Percentiles rank a stretch among this genome's conserved stretches.
phyloP scores from a whole-genome alignment of 345 rosid species.

The Turritis glabra region DNA sequence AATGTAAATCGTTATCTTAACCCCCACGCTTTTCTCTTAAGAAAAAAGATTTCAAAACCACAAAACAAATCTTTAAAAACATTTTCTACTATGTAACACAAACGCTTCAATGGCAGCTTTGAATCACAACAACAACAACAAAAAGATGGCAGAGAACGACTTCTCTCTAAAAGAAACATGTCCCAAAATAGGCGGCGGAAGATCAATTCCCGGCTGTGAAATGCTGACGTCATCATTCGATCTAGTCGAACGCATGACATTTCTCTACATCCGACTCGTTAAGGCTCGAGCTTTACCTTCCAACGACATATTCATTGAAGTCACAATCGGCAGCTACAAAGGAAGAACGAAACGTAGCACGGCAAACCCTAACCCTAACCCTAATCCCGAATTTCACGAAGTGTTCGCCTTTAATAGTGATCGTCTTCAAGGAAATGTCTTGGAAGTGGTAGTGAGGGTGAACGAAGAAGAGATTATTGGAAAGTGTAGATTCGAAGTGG shows the following conservation, averaged over 20 bases:
- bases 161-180: constrained; percentile 48
- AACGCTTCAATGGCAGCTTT: neutral
- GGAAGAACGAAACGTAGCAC: constrained; percentile 29
- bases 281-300: constrained; percentile 40
- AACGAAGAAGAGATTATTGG: constrained; percentile 38
- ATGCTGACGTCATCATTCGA: constrained; percentile 47
- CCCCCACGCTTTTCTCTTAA: constrained; percentile 16
- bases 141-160: constrained; percentile 32
- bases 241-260: constrained; percentile 47
- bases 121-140: neutral
- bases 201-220: constrained; percentile 32
- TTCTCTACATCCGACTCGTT: constrained; percentile 41
- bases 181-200: constrained; percentile 46
- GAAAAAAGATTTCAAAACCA: neutral
- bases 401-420: constrained; percentile 50
- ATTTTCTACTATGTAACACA: neutral
- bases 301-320: constrained; percentile 35
- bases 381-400: constrained; percentile 37
- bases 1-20: neutral
- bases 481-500: constrained; percentile 29
- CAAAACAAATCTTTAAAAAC: neutral
- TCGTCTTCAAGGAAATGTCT: constrained; percentile 35
- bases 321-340: constrained; percentile 35
- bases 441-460: constrained; percentile 42
- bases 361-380: constrained; percentile 20